Evolutionary conservation across 2,329 filamentous ascomycete genomes (phyloP).

Genomic region (Exophiala spinifera): DNA sequence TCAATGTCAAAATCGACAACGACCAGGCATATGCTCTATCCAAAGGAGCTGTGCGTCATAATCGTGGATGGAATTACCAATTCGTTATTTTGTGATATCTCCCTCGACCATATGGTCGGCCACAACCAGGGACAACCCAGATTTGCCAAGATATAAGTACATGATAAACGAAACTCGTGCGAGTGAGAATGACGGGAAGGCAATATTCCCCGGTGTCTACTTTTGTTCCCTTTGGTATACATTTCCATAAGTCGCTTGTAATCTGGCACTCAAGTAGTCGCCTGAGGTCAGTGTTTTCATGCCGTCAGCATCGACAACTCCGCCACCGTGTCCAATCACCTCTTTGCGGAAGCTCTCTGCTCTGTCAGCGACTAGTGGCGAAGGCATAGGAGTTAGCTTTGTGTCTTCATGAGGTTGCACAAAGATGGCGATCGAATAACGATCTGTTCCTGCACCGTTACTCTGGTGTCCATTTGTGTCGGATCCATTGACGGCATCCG

Average conservation of each 20-base stretch:
- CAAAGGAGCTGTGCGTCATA: too few relatives aligned
- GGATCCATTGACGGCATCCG: background rate
- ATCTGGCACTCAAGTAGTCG: slow-evolving; percentile 56
- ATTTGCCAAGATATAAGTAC: too few relatives aligned
- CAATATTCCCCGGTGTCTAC: background rate
- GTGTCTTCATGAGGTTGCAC: slow-evolving; percentile 59
- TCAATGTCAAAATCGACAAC: too few relatives aligned
- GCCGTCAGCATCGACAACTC: slow-evolving; percentile 32
- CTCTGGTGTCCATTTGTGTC: background rate
- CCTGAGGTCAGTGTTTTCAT: slow-evolving; percentile 51
- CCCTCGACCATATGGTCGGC: too few relatives aligned
- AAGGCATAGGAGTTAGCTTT: slow-evolving; percentile 54
- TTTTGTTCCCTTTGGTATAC: slow-evolving; percentile 1
- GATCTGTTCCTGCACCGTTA: slow-evolving; percentile 35
- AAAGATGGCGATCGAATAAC: slow-evolving; percentile 62
- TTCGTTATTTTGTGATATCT: too few relatives aligned
- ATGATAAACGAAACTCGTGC: too few relatives aligned
- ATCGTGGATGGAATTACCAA: too few relatives aligned
- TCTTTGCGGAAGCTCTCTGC: slow-evolving; percentile 32
- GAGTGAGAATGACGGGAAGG: background rate
- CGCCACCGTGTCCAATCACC: slow-evolving; percentile 42
- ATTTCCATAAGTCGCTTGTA: slow-evolving; percentile 58
- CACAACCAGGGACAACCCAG: too few relatives aligned
- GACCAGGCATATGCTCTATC: too few relatives aligned
- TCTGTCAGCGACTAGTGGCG: slow-evolving; percentile 43